phyloP scores from a whole-genome alignment of 169 alveolate genomes.

The Plasmodium ovale region DNA sequence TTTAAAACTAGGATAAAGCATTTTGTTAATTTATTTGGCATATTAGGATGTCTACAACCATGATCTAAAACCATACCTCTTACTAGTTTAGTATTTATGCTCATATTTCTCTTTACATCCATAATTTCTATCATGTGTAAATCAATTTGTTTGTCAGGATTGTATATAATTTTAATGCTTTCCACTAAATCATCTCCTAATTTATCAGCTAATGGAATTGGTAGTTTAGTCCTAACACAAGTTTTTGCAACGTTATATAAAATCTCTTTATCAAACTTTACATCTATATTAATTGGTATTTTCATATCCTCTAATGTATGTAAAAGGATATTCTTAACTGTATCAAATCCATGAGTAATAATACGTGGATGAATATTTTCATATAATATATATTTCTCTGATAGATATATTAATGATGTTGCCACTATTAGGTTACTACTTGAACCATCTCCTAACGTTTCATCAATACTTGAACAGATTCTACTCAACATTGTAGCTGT shows the following conservation, averaged over 20 bases:
- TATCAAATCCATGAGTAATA: conserved; percentile 97
- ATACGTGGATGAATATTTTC: conserved; percentile 98
- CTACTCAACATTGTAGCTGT: conserved; percentile 99
- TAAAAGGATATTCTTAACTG: conserved; percentile 93
- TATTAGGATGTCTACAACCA: conserved; percentile 98
- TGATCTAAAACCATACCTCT: conserved; percentile 98
- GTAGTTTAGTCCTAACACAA: conserved; percentile 95
- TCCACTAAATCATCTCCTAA: conserved; percentile 97
- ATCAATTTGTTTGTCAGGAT: conserved; percentile 90
- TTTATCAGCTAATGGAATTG: conserved; percentile 91
- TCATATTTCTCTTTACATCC: conserved; percentile 97
- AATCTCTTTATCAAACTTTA: conserved; percentile 91
- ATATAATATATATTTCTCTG: conserved; percentile 83
- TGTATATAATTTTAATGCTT: conserved; percentile 87
- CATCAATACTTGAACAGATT: conserved; percentile 99
- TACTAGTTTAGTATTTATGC: conserved; percentile 94
- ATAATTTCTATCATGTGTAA: conserved; percentile 98
- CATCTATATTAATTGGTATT: conserved; percentile 68
- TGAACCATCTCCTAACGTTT: conserved; percentile 99
- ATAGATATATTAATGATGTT: conserved; percentile 92
- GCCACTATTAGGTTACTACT: conserved; percentile 96
- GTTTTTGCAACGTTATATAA: conserved; percentile 95
- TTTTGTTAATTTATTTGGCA: conserved; percentile 97
- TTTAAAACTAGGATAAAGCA: conserved; percentile 97
- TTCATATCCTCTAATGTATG: conserved; percentile 91